Base-by-base conservation (phyloP, 2,329 filamentous ascomycete species). In the Endoconidiophora polonica region DNA sequence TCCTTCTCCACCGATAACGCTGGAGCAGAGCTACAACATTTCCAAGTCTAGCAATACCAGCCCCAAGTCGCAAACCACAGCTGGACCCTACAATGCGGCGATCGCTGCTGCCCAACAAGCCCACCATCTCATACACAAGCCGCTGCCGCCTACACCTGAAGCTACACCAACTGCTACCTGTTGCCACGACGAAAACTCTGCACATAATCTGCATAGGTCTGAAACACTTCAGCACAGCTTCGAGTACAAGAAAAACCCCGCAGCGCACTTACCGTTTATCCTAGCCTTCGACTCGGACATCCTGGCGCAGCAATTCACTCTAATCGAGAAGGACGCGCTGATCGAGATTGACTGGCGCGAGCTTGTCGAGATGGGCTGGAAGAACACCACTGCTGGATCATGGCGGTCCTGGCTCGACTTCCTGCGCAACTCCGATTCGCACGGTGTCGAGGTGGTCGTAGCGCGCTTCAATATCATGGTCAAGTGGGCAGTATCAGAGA, bases 321-420 rank as follows among this genome's bases (percentile, higher is more conserved):
- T 91, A 33, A 85, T 91, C 44, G 85, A 91, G 59, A 88, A 90
- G 61, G 85, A 90, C 60, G 85, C 84, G 1, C 68, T 91, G 20
- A 84, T 86, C 57, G 85, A 90, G 62, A 83, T 91, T 55, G 84
- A 90, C 64, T 91, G 85, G 85, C 86, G 83, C 60, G 85, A 91
- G 57, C 69, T 91, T 10, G 84, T 90, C 49, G 83, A 87, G 49
- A 81, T 91, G 72, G 77, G 77, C 46, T 90, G 85, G 83, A 86
- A 84, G 60, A 77, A 86, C 57, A 68, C 72, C 16, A 72, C 75
- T 14, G 74, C 74, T 44, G 77, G 73, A 46, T 70, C 80, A 54
- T 75, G 78, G 36, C 75, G 79, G 48, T 85, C 86, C 20, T 91
- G 85, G 85, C 84, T 90, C 9, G 80, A 86, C 41, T 90, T 87